Percentiles rank a stretch among this genome's conserved stretches.
These are phyloP conservation scores for Proliferodiscus dingleyae DNA, from an alignment of 2,329 filamentous ascomycete genomes.

Conservation along the genomic window DNA sequence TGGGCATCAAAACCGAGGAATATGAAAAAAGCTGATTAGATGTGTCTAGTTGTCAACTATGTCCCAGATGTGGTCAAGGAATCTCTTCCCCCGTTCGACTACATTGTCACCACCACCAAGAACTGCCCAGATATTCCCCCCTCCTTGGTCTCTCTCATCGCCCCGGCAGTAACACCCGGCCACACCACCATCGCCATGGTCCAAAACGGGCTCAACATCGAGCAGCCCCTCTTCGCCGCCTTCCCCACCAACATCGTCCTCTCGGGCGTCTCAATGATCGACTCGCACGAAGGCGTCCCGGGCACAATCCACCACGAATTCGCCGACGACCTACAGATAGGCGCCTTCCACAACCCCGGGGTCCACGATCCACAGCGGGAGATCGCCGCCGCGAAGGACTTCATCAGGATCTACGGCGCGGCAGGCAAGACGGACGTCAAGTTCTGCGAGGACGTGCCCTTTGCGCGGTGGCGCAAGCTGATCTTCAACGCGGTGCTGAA, in stretches of 20 bases:
- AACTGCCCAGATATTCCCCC: conserved; percentile 32
- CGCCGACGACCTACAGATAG: conserved; percentile 13
- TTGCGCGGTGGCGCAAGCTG: conserved; percentile 16
- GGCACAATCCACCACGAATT: conserved; percentile 17
- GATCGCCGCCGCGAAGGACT: conserved; percentile 7
- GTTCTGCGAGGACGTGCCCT: conserved; percentile 12
- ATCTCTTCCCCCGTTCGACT: conserved; percentile 11
- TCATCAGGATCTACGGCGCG: conserved; percentile 13
- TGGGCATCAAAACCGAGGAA: too few relatives aligned
- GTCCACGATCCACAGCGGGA: conserved; percentile 8
- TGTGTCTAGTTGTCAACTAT: conserved; percentile 30
- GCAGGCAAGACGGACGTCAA: conserved; percentile 10
- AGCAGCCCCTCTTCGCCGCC: conserved; percentile 13
- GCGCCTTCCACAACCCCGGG: conserved; percentile 15
- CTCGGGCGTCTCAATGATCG: conserved; percentile 19
- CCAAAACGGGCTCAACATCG: conserved; percentile 21
- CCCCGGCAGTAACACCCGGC: conserved; percentile 15
- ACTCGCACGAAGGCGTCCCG: conserved; percentile 12
- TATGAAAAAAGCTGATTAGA: neutral
- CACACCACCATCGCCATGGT: conserved; percentile 17
- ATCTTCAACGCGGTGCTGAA: conserved; percentile 19
- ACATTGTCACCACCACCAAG: conserved; percentile 9
- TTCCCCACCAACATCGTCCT: conserved; percentile 19
- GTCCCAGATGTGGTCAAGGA: conserved; percentile 42
- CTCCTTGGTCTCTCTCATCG: conserved; percentile 11